Percentiles rank a stretch among this genome's conserved stretches.
These are phyloP conservation scores for Globisporangium nodosum DNA, from an alignment of 352 stramenopile genomes.

Conservation along the genomic window DNA sequence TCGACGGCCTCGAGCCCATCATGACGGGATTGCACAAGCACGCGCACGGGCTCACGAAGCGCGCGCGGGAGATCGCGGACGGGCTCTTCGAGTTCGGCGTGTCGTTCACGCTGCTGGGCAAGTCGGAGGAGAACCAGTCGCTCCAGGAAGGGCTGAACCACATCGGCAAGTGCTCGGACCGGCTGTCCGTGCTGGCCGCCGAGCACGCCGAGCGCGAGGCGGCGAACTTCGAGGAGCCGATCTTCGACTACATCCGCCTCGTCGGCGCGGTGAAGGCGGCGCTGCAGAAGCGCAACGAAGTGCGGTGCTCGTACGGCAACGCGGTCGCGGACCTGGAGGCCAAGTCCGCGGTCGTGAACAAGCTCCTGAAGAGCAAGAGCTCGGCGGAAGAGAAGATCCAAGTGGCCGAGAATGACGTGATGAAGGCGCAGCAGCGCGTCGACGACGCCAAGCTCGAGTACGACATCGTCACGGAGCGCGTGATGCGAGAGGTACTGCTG, in stretches of 20 bases:
- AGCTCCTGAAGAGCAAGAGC: slow-evolving; percentile 58
- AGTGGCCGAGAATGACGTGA: slow-evolving; percentile 71
- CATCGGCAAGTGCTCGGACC: slow-evolving; percentile 92
- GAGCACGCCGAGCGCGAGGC: slow-evolving; percentile 92
- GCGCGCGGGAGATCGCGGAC: slow-evolving; percentile 93
- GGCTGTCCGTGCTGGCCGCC: slow-evolving; percentile 86
- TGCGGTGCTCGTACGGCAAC: slow-evolving; percentile 83
- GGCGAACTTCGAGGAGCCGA: slow-evolving; percentile 92
- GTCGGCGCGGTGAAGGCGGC: slow-evolving; percentile 94
- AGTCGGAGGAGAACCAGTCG: slow-evolving; percentile 90
- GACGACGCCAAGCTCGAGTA: slow-evolving; percentile 91
- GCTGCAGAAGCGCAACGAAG: slow-evolving; percentile 91
- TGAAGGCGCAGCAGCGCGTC: slow-evolving; percentile 77
- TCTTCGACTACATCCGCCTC: slow-evolving; percentile 95
- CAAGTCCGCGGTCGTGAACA: slow-evolving; percentile 57
- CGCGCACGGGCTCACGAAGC: slow-evolving; percentile 90
- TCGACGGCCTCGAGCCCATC: slow-evolving; percentile 93
- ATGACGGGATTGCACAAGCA: slow-evolving; percentile 95
- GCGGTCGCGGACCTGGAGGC: slow-evolving; percentile 86
- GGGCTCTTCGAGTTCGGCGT: slow-evolving; percentile 96
- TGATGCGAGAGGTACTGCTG: slow-evolving; percentile 80
- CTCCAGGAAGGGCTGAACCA: slow-evolving; percentile 90
- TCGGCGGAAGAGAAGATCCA: slow-evolving; percentile 87
- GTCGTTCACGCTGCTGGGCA: slow-evolving; percentile 93
- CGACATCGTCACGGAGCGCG: slow-evolving; percentile 91